Conservation (phyloP, 164 flowering plant genomes). For the Liquidambar formosana region DNA sequence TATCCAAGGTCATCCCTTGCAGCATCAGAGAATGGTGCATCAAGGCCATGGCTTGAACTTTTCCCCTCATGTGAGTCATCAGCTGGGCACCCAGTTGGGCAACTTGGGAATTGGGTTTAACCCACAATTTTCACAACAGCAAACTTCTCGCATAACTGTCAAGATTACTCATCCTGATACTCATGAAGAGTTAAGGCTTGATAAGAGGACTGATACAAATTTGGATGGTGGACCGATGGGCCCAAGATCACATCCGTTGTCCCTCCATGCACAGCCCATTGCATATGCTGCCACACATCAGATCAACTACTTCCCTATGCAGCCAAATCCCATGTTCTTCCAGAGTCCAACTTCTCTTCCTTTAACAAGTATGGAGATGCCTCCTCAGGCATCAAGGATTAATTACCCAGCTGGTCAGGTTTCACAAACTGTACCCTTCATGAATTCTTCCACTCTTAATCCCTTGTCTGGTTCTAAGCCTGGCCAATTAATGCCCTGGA, state of each 20-base stretch:
- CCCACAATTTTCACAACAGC: constrained; percentile 67
- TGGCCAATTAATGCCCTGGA: constrained; percentile 23
- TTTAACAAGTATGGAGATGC: constrained; percentile 47
- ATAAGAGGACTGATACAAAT: too few relatives aligned
- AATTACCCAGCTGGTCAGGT: constrained; percentile 53
- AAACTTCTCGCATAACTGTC: constrained; percentile 66
- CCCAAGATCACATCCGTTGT: constrained; percentile 45
- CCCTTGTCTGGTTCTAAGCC: constrained; percentile 33
- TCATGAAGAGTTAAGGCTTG: constrained; percentile 67
- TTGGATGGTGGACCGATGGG: constrained; percentile 59
- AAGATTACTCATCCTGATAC: constrained; percentile 94
- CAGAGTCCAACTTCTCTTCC: constrained; percentile 51
- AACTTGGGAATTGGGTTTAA: constrained; percentile 54
- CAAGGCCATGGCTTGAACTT: constrained; percentile 68
- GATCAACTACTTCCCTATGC: constrained; percentile 48
- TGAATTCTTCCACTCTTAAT: constrained; percentile 33
- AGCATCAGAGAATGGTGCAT: constrained; percentile 66
- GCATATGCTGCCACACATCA: constrained; percentile 47
- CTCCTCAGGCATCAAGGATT: constrained; percentile 56
- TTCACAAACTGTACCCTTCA: constrained; percentile 34
- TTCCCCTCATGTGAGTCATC: constrained; percentile 62
- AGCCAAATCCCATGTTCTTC: constrained; percentile 40
- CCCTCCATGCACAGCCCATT: constrained; percentile 70
- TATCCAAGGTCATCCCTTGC: constrained; percentile 68
- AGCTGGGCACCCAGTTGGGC: constrained; percentile 61